A percentile compares a stretch with the other conserved stretches of the same genome.
phyloP scores from a whole-genome alignment of 768 basidiomycete species.

The Favolaschia claudopus region DNA sequence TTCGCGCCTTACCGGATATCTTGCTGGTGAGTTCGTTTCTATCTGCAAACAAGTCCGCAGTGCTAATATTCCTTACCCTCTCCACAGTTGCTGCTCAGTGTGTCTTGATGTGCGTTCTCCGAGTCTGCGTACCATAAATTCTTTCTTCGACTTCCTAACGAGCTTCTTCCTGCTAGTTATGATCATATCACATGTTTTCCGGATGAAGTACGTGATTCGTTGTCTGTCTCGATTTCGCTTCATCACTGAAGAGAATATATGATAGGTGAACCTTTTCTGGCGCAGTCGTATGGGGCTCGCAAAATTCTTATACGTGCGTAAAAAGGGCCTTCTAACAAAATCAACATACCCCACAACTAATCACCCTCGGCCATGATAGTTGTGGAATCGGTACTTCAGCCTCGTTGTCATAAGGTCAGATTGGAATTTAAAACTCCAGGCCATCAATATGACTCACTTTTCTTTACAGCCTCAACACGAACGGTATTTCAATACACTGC shows the following conservation, averaged over 20 bases:
- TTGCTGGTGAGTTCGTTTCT: neutral
- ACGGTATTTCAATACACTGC: neutral
- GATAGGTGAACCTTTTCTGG: constrained; percentile 10
- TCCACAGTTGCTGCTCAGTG: neutral
- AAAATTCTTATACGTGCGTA: constrained; percentile 7
- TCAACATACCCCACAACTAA: no score
- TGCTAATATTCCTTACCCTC: neutral
- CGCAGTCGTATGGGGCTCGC: constrained; percentile 6
- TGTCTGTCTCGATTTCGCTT: neutral
- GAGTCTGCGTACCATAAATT: neutral
- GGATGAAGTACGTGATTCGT: constrained; percentile 5
- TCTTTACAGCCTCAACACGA: constrained; percentile 4
- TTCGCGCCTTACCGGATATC: constrained; percentile 11
- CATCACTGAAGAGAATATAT: no score
- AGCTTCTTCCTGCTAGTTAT: constrained; percentile 4
- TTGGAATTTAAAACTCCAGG: no score
- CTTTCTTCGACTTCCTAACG: neutral
- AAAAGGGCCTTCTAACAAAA: neutral
- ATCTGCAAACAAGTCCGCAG: neutral
- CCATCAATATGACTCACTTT: neutral
- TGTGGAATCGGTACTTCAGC: constrained; percentile 17
- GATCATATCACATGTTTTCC: constrained; percentile 2
- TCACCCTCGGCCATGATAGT: neutral
- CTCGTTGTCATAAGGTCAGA: constrained; percentile 1
- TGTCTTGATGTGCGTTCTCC: neutral